Percentiles rank a stretch among this genome's conserved stretches.
Evolutionary conservation across 805 yeast genomes (phyloP).

Genomic region (Metschnikowia lachancei): DNA sequence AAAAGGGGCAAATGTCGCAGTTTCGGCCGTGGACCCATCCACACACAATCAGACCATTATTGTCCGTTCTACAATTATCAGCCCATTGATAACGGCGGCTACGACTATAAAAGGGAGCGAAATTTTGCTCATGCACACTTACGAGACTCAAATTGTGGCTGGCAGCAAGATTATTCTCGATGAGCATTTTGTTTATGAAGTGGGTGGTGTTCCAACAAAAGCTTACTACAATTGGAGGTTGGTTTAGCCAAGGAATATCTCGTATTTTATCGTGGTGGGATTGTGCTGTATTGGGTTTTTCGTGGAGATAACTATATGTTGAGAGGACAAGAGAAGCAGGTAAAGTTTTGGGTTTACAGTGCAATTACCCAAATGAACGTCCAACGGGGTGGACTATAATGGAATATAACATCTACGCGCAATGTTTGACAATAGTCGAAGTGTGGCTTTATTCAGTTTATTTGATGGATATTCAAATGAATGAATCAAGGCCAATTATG

Average conservation of each 20-base stretch:
- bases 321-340: too few relatives aligned
- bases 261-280: too few relatives aligned
- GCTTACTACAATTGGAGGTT: constrained; percentile 7
- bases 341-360: too few relatives aligned
- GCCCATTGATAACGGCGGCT: constrained; percentile 9
- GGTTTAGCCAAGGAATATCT: background rate
- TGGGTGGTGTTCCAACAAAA: background rate
- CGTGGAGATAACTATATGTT: too few relatives aligned
- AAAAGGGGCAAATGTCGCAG: background rate
- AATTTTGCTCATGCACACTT: constrained; percentile 7
- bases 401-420: too few relatives aligned
- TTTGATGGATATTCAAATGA: too few relatives aligned
- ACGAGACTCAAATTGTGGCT: background rate
- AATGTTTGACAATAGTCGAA: too few relatives aligned
- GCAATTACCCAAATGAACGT: too few relatives aligned
- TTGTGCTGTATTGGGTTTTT: too few relatives aligned
- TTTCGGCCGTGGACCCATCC: background rate
- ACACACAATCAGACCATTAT: background rate
- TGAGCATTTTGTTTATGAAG: background rate
- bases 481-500: too few relatives aligned
- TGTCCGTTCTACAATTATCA: background rate
- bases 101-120: constrained; percentile 6
- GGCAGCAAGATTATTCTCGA: constrained; percentile 6
- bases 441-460: too few relatives aligned
- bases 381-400: too few relatives aligned